Evolutionary conservation across 1,284 basidiomycete genomes (phyloP), one percentile per base, ranked within the genome.

Genomic region (Fomitiporia mediterranea): DNA sequence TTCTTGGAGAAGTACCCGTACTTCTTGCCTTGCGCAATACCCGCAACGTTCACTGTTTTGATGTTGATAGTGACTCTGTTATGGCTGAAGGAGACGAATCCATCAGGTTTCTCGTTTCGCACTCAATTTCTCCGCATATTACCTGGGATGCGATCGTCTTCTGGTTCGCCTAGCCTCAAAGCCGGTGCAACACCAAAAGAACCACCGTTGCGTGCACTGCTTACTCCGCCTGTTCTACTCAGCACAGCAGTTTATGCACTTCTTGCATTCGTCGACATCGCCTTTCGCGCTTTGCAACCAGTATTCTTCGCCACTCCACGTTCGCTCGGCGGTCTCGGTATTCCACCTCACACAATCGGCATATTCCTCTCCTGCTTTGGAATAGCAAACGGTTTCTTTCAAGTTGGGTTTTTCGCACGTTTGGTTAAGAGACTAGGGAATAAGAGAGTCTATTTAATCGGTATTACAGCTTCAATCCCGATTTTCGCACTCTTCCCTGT

Each of bases 301-400:
- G 70, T 79, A 21, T 76, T 77, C 63, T 70, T 72, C 21, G 69
- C 74, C 21, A 72, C 72, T 64, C 70, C 75, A 6, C 65, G 73
- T 17, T 62, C 65, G 4, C 64, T 74, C 40, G 75, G 76, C n/a
- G 76, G 77, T 11, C 70, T 79, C 25, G 66, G 62, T n/a, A 65
- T 79, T 0, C 60, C 67, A 0, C 70, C 76, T 9, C 65, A 68
- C 4, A 57, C 63, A 15, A 76, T 79, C 28, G 78, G 78, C 2
- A 61, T 59, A 32, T 69, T 72, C 21, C 62, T 79, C 32, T 70
- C 55, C 11, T 19, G 38, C 4, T 27, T 61, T 7, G 61, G 61
- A 17, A 11, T 60, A 17, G 28, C 47, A 17, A 62, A 62, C 42
- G 60, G 61, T 7, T 7, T 37, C 2, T 39, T 59, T 27, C 61